These are phyloP conservation scores for Fraxinus dipetala DNA, from an alignment of 305 asterid genomes.

Conservation along the genomic window DNA sequence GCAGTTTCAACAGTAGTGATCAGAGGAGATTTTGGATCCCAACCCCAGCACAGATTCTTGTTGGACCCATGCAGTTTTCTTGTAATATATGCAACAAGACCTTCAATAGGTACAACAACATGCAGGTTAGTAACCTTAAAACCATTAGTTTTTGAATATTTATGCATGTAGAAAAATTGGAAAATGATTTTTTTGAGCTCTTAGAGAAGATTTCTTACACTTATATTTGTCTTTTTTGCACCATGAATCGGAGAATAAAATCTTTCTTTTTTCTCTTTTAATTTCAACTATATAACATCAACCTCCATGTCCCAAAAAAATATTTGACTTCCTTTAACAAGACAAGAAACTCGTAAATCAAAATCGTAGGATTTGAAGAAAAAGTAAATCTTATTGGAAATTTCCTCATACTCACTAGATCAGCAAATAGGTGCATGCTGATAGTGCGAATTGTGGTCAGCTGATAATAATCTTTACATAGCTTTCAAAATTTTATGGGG, in stretches of 20 bases:
- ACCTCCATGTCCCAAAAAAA: neutral
- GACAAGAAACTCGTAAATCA: neutral
- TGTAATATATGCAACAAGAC: constrained; percentile 81
- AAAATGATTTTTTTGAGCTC: neutral
- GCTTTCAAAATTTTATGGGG: neutral
- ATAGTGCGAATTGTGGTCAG: neutral
- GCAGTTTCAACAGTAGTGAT: constrained; percentile 29
- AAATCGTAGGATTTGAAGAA: neutral
- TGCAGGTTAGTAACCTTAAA: constrained; percentile 61
- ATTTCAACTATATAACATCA: neutral
- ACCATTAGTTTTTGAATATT: neutral
- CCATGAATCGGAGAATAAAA: neutral
- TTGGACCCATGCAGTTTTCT: constrained; percentile 91
- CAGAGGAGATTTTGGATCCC: constrained; percentile 85
- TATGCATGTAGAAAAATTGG: neutral
- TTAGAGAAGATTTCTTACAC: neutral
- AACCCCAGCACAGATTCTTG: constrained; percentile 83
- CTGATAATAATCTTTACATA: neutral
- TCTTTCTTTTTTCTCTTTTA: neutral
- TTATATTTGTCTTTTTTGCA: neutral
- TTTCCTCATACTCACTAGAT: neutral
- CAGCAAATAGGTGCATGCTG: neutral
- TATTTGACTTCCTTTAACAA: neutral
- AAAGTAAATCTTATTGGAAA: neutral
- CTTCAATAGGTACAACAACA: constrained; percentile 92